phyloP scores from a whole-genome alignment of 2,329 filamentous ascomycete genomes.

The Periconia sp. region DNA sequence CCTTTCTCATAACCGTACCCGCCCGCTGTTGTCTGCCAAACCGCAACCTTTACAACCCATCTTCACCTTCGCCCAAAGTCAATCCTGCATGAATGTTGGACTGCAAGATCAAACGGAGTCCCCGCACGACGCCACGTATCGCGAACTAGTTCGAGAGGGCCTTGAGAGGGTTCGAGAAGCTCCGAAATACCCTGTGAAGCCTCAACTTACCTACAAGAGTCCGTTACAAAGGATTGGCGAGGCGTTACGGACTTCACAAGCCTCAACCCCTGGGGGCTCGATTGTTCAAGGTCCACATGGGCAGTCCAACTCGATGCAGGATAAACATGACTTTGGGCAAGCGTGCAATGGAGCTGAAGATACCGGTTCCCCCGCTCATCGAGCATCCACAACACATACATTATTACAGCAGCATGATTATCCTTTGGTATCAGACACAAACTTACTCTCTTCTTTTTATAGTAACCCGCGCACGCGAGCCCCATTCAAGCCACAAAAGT shows the following conservation, averaged over 20 bases:
- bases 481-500: conserved; percentile 85
- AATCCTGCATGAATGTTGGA: conserved; percentile 41
- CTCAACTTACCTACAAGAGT: conserved; percentile 32
- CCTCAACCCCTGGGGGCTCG: background rate
- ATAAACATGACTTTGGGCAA: conserved; percentile 14
- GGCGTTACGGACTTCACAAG: conserved; percentile 24
- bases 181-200: conserved; percentile 18
- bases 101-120: conserved; percentile 10
- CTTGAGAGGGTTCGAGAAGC: conserved; percentile 15
- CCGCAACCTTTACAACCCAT: conserved; percentile 44
- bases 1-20: conserved; percentile 31
- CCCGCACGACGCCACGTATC: conserved; percentile 14
- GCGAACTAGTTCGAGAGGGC: conserved; percentile 9
- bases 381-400: conserved; percentile 6
- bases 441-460: conserved; percentile 39
- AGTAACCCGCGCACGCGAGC: conserved; percentile 87
- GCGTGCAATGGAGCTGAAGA: conserved; percentile 4
- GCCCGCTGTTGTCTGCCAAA: conserved; percentile 34
- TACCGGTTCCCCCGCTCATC: conserved; percentile 6
- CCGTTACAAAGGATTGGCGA: conserved; percentile 35
- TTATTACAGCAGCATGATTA: conserved; percentile 10
- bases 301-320: conserved; percentile 3
- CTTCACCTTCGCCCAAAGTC: conserved; percentile 47
- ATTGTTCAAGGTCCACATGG: conserved; percentile 4
- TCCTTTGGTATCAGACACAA: conserved; percentile 21